Base-by-base conservation (phyloP, 169 alveolate species). In the Babesia ovata region DNA sequence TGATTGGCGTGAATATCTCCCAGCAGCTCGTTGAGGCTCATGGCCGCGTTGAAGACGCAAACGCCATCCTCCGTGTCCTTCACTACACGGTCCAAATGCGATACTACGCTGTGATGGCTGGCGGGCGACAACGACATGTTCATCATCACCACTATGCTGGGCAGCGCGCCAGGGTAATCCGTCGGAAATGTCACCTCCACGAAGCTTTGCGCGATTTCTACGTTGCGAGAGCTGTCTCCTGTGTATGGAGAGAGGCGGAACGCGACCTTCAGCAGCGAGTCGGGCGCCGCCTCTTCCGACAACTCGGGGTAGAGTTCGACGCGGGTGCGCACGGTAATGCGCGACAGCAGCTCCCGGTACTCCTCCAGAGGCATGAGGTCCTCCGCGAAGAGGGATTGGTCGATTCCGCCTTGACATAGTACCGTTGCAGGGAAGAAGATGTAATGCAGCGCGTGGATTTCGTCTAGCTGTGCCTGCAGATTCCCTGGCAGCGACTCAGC, bases 341-440 rank as follows among this genome's bases (percentile, higher is more conserved):
- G 13, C 14, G 69, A 56, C 7, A 58, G 65, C 49, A 78, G 44
- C 17, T 57, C 33, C 9, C 21, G 28, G 57, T 78, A 78, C 49
- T 67, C 86, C 33, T 53, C 74, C n/a, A 22, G 46, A 2, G 79
- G 75, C 73, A 71, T 62, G 52, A 76, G 44, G 52, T 81, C 88
- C 13, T 46, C 73, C 21, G 88, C 83, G 29, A 81, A 69, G 73
- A 54, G 26, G 26, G 50, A 49, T 7, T 50, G 29, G 16, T 36
- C 42, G 13, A 81, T 46, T 17, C 72, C 78, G 19, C 79, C 88
- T 16, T 44, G 33, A 33, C 46, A 57, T 16, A 17, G 21, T 6
- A 81, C 70, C 33, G 75, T 63, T 4, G 75, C 88, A 3, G 88
- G 88, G 79, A n/a, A 81, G 63, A 67, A 81, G 49, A 81, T 81